phyloP scores from a whole-genome alignment of 2,329 filamentous ascomycete genomes.

The Calonectria hawksworthii region DNA sequence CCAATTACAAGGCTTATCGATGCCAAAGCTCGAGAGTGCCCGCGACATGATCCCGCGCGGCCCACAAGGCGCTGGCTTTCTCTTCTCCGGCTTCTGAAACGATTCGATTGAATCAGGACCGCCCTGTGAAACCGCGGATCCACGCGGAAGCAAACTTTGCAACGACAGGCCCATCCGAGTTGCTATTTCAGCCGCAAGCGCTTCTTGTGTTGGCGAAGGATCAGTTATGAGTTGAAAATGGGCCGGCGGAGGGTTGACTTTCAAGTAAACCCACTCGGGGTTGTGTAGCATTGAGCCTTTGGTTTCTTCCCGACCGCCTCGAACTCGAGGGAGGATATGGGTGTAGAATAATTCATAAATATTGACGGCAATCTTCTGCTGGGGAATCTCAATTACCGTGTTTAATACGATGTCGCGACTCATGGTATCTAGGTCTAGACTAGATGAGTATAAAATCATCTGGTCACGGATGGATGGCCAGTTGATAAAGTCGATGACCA shows the following conservation, averaged over 20 bases:
- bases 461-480: conserved; percentile 22
- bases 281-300: conserved; percentile 7
- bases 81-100: background rate
- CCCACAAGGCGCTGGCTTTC: background rate
- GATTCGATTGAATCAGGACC: background rate
- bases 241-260: background rate
- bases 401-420: conserved; percentile 14
- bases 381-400: conserved; percentile 12
- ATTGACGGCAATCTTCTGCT: background rate
- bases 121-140: background rate
- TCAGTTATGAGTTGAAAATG: background rate
- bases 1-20: conserved; percentile 10
- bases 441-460: conserved; percentile 3
- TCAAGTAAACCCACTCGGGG: conserved; percentile 10
- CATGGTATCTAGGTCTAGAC: conserved; percentile 14
- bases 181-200: conserved; percentile 2
- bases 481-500: conserved; percentile 22
- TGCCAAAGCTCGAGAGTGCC: background rate
- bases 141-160: background rate
- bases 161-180: background rate
- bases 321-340: background rate
- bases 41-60: background rate
- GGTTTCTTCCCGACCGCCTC: background rate
- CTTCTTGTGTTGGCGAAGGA: background rate
- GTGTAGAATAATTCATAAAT: conserved; percentile 15